phyloP scores from a whole-genome alignment of 306 rosid species.

The Trichosanthes truncata region DNA sequence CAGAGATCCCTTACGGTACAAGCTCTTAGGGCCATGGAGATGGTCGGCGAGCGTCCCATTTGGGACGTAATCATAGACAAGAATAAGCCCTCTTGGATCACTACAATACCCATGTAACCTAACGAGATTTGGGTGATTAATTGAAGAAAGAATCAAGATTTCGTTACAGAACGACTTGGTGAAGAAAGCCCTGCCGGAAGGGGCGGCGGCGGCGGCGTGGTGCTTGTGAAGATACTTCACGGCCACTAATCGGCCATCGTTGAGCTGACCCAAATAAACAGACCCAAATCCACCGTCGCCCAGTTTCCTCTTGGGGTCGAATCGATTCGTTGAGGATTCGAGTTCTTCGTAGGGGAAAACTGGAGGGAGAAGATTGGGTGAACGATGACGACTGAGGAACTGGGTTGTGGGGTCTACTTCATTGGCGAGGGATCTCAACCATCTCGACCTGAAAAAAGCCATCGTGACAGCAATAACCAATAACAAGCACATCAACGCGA shows the following conservation, averaged over 20 bases:
- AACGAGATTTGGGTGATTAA: constrained; percentile 77
- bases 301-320: constrained; percentile 72
- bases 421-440: constrained; percentile 17
- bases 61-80: constrained; percentile 74
- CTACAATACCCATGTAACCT: constrained; percentile 92
- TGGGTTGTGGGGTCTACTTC: constrained; percentile 62
- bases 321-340: constrained; percentile 51
- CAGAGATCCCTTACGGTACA: constrained; percentile 30
- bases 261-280: constrained; percentile 62
- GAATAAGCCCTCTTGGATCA: constrained; percentile 72
- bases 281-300: constrained; percentile 98
- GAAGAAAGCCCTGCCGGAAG: constrained; percentile 40
- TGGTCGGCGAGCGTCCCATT: constrained; percentile 92
- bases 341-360: constrained; percentile 77
- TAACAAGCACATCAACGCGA: constrained; percentile 32
- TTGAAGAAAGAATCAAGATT: constrained; percentile 72
- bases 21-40: constrained; percentile 47
- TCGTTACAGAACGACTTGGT: constrained; percentile 87
- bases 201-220: constrained; percentile 24
- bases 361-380: constrained; percentile 65
- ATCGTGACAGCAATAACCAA: constrained; percentile 17
- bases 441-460: constrained; percentile 29
- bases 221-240: constrained; percentile 77
- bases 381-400: constrained; percentile 71
- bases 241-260: constrained; percentile 61